Evolutionary conservation across 345 rosid species (phyloP).

Genomic region (Erodium maritimum): DNA sequence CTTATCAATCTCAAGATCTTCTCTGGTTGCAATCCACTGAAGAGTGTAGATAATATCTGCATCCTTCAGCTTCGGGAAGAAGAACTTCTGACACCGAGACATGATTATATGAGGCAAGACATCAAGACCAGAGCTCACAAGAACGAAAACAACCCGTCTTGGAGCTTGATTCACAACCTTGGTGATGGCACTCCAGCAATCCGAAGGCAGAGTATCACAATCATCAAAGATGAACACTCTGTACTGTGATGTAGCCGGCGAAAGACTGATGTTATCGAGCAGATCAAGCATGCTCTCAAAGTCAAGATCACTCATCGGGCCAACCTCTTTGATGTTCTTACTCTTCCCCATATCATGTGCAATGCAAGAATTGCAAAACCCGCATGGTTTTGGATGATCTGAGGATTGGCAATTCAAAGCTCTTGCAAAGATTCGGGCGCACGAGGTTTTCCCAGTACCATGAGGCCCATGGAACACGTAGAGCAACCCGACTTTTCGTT

Average conservation of each 20-base stretch:
- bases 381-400: constrained; percentile 73
- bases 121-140: constrained; percentile 81
- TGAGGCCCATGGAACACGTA: constrained; percentile 93
- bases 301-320: constrained; percentile 68
- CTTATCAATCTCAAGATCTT: constrained; percentile 55
- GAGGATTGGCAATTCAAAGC: constrained; percentile 81
- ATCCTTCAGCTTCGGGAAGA: constrained; percentile 87
- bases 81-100: constrained; percentile 94
- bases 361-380: constrained; percentile 63
- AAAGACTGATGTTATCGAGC: constrained; percentile 50
- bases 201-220: constrained; percentile 63
- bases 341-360: constrained; percentile 66
- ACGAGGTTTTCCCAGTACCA: constrained; percentile 92
- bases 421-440: constrained; percentile 81
- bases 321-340: constrained; percentile 60
- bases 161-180: constrained; percentile 79
- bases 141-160: constrained; percentile 64
- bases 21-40: constrained; percentile 67
- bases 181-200: constrained; percentile 75
- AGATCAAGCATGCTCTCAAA: constrained; percentile 57
- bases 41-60: constrained; percentile 67
- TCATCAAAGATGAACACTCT: constrained; percentile 70
- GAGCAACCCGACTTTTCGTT: constrained; percentile 71
- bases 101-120: constrained; percentile 81
- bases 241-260: constrained; percentile 44